Percentiles rank a stretch among this genome's conserved stretches.
These are phyloP conservation scores for Verticillium nubilum DNA, from an alignment of 2,329 filamentous ascomycete genomes.

Conservation along the genomic window DNA sequence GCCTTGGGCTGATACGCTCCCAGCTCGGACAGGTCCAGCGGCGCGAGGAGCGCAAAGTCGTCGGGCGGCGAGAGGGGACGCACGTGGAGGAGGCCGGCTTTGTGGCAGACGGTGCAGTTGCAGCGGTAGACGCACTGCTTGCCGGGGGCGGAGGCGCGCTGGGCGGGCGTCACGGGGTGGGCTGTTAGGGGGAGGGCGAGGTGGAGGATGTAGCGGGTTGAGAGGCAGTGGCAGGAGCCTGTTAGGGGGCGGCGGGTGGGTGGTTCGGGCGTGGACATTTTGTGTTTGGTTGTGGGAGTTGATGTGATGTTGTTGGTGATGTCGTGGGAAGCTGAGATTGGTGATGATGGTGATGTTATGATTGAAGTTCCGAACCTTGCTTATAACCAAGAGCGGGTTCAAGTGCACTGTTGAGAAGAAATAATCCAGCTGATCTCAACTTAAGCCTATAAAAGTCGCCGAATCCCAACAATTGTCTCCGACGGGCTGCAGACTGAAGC, in stretches of 20 bases:
- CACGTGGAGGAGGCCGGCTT: constrained; percentile 39
- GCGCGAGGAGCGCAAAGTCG: constrained; percentile 41
- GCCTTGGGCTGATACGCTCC: constrained; percentile 30
- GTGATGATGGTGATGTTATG: too few species aligned
- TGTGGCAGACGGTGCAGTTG: constrained; percentile 45
- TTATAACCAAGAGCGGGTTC: too few species aligned
- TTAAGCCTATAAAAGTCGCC: background rate
- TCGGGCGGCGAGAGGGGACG: constrained; percentile 25
- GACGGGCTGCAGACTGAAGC: too few species aligned
- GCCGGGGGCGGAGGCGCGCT: constrained; percentile 7
- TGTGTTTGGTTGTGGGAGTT: background rate
- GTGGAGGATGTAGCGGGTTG: constrained; percentile 34
- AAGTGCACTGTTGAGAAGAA: too few species aligned
- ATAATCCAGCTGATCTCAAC: too few species aligned
- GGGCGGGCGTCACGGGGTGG: constrained; percentile 8
- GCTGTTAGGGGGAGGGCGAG: constrained; percentile 25
- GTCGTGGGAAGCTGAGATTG: background rate
- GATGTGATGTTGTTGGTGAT: background rate
- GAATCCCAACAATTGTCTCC: background rate
- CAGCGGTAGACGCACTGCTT: constrained; percentile 30
- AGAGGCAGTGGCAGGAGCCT: constrained; percentile 43
- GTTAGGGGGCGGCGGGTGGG: constrained; percentile 18
- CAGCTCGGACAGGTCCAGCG: constrained; percentile 29
- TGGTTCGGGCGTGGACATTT: constrained; percentile 7
- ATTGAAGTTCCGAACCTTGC: too few species aligned